These are phyloP conservation scores for Kregervanrija delftensis DNA, from an alignment of 805 yeast species.

Conservation along the genomic window DNA sequence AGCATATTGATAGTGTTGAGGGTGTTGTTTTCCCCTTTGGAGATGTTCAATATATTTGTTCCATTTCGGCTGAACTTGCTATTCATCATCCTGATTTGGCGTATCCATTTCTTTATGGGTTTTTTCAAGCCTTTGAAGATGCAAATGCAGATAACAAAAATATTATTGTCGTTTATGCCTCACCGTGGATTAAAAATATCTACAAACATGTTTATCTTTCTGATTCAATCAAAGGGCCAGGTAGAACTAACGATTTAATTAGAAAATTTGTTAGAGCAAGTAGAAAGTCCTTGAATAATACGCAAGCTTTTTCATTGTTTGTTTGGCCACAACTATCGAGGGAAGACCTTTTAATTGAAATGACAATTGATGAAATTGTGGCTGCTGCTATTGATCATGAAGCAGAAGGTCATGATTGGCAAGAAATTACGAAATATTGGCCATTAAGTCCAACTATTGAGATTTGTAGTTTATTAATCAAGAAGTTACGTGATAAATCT, in stretches of 20 bases:
- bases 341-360: constrained; percentile 51
- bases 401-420: constrained; percentile 69
- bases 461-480: constrained; percentile 57
- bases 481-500: constrained; percentile 49
- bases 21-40: constrained; percentile 66
- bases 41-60: constrained; percentile 51
- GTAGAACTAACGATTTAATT: constrained; percentile 51
- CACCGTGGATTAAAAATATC: constrained; percentile 73
- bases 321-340: constrained; percentile 63
- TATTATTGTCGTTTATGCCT: constrained; percentile 43
- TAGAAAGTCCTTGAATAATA: constrained; percentile 37
- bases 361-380: constrained; percentile 67
- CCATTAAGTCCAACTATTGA: constrained; percentile 65
- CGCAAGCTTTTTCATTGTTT: constrained; percentile 48
- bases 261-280: constrained; percentile 58
- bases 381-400: constrained; percentile 69
- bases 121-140: constrained; percentile 44
- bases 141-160: constrained; percentile 29
- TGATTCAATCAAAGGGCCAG: constrained; percentile 54
- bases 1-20: constrained; percentile 45
- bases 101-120: constrained; percentile 43
- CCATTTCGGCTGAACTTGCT: constrained; percentile 54
- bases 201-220: constrained; percentile 48
- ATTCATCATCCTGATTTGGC: constrained; percentile 51
- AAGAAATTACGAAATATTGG: constrained; percentile 52